phyloP scores from a whole-genome alignment of 2,329 filamentous ascomycete genomes.

The Hawksworthiomyces lignivorus region DNA sequence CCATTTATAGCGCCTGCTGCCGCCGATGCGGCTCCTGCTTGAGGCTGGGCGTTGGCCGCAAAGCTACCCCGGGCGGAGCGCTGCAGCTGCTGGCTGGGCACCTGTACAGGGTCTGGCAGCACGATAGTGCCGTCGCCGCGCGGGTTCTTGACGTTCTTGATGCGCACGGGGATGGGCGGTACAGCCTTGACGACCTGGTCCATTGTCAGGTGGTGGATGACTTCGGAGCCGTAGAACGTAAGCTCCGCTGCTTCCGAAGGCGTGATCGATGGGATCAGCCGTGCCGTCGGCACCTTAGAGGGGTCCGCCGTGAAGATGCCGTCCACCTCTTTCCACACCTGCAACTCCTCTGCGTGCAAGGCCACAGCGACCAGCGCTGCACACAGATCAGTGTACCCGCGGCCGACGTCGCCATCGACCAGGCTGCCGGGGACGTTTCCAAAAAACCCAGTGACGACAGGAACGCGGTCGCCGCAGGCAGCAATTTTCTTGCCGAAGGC shows the following conservation, averaged over 20 bases:
- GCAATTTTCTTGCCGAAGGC: conserved; percentile 56
- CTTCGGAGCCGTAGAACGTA: conserved; percentile 90
- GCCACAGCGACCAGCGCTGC: conserved; percentile 88
- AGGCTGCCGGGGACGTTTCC: conserved; percentile 86
- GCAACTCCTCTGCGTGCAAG: conserved; percentile 76
- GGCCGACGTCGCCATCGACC: conserved; percentile 71
- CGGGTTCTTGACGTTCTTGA: conserved; percentile 88
- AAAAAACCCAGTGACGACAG: conserved; percentile 85
- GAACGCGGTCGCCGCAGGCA: conserved; percentile 56
- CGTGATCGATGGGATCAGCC: conserved; percentile 79
- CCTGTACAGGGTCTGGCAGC: conserved; percentile 60
- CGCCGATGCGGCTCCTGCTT: background rate
- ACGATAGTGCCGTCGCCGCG: conserved; percentile 72
- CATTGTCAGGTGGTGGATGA: conserved; percentile 98
- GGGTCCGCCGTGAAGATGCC: conserved; percentile 55
- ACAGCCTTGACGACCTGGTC: conserved; percentile 84
- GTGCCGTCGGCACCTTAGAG: conserved; percentile 85
- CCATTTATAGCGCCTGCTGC: too few relatives aligned
- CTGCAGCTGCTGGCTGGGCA: conserved; percentile 51
- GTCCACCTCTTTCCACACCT: conserved; percentile 99
- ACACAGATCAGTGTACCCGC: conserved; percentile 94
- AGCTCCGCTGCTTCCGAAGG: conserved; percentile 92
- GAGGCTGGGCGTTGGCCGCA: background rate
- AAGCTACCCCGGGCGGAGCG: conserved; percentile 20
- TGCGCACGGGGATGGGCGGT: conserved; percentile 73